phyloP scores from a whole-genome alignment of 495 filamentous ascomycete genomes.

The Haplographium delicatum region DNA sequence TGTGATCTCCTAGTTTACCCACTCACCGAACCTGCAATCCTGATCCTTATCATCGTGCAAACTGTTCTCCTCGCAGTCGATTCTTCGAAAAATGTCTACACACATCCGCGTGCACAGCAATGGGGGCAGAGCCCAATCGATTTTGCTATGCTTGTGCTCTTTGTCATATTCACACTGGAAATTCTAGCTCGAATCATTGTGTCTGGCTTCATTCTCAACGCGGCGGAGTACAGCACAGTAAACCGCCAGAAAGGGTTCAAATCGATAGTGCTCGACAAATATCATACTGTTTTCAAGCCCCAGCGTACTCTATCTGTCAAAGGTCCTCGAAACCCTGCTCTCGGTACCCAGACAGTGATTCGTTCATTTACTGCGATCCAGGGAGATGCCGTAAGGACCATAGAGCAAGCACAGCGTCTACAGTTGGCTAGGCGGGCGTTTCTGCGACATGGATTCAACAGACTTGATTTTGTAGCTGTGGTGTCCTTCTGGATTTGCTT shows the following conservation, averaged over 20 bases:
- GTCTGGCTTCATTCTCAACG: constrained; percentile 86
- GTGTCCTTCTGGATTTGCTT: constrained; percentile 93
- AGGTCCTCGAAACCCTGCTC: constrained; percentile 21
- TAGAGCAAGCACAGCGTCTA: constrained; percentile 72
- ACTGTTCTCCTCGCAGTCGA: constrained; percentile 82
- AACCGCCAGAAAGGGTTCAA: constrained; percentile 65
- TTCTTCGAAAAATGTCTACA: constrained; percentile 61
- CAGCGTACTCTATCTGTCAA: constrained; percentile 14
- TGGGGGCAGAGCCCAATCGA: constrained; percentile 74
- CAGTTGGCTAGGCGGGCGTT: constrained; percentile 89
- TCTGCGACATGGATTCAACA: constrained; percentile 89
- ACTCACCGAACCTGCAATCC: constrained; percentile 78
- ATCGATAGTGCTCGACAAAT: constrained; percentile 68
- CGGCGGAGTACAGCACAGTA: constrained; percentile 76
- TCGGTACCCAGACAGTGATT: constrained; percentile 63
- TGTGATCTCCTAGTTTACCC: constrained; percentile 88
- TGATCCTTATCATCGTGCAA: constrained; percentile 84
- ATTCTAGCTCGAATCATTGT: constrained; percentile 77
- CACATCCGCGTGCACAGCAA: constrained; percentile 35
- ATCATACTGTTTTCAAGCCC: constrained; percentile 70
- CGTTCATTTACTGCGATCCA: constrained; percentile 68
- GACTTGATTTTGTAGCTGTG: constrained; percentile 93
- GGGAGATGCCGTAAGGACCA: constrained; percentile 46
- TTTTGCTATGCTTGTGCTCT: constrained; percentile 74
- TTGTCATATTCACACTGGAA: constrained; percentile 88